Evolutionary conservation across 805 yeast genomes (phyloP), one percentile per base, ranked within the genome.

Genomic region (Ogataea allantospora): DNA sequence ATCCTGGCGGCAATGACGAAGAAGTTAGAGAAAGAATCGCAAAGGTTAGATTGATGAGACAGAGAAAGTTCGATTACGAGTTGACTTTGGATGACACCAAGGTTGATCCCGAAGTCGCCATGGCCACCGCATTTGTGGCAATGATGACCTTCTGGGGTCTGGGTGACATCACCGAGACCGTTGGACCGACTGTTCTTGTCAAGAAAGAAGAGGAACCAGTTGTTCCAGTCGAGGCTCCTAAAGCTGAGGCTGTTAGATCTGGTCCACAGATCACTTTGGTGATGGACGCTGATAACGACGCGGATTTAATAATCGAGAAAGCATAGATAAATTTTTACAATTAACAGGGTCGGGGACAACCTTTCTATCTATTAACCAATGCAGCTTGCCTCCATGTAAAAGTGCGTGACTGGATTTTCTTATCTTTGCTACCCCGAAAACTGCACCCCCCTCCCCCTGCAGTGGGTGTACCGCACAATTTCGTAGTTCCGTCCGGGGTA

Each of bases 121-220:
- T 80, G 35, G 74, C 78, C n/a, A 77, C 84, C 6, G 82, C 71
- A 1, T 79, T 78, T 48, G 58, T 76, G 37, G 68, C 82, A 13
- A 77, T 79, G 80, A 64, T 75, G 62, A 75, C 83, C n/a, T 79
- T 77, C 57, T 79, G 86, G 86, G 78, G 78, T 15, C 55, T 66
- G 33, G 80, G 79, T 35, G 75, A 67, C 53, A 62, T 61, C 43
- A 73, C 79, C 11, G 71, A 67, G 36, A 73, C 80, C 17, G 63
- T 70, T 30, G 80, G 80, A 12, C 80, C 80, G 17, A 72, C 78
- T 6, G 40, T 41, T 27, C 43, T 47, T 28, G 37, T 40, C 27
- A 46, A 44, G 33, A 43, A 26, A 20, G 42, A 19, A 18, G 40
- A 25, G 17, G 33, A 34, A 29, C 28, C 32, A 19, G 48, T 30